Percentiles rank a stretch among this genome's conserved stretches.
Conservation (phyloP, 1,139 yeast genomes). For the Magnusiomyces fungicola region DNA sequence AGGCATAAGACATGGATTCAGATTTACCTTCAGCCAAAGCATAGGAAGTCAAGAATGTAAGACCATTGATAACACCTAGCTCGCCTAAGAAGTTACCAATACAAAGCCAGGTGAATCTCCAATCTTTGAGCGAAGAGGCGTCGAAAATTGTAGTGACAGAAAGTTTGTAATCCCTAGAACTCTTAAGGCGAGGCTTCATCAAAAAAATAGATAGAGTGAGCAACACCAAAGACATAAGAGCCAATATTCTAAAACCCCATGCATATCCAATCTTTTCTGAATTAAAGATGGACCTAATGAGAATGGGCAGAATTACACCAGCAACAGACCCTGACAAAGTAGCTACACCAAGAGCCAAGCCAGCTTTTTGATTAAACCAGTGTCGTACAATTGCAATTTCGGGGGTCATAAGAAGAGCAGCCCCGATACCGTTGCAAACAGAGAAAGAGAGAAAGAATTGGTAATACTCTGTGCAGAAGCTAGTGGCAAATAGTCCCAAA, state of each 20-base stretch:
- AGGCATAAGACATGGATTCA: constrained; percentile 44
- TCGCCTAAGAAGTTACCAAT: constrained; percentile 46
- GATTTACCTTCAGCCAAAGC: constrained; percentile 47
- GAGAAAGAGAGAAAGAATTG: constrained; percentile 57
- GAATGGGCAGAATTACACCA: constrained; percentile 54
- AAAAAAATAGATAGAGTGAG: constrained; percentile 35
- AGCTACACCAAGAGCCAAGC: constrained; percentile 53
- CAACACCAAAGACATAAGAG: constrained; percentile 42
- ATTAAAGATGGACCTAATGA: constrained; percentile 46
- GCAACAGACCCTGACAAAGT: constrained; percentile 67
- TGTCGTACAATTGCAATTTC: constrained; percentile 54
- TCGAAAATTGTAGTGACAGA: constrained; percentile 17
- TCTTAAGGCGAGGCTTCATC: constrained; percentile 24
- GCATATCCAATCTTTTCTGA: constrained; percentile 42
- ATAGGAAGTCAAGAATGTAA: constrained; percentile 51
- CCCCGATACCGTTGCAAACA: constrained; percentile 50
- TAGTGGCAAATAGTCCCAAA: constrained; percentile 50
- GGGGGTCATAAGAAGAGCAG: constrained; percentile 52
- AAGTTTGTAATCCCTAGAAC: constrained; percentile 1
- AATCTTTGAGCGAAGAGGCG: constrained; percentile 35
- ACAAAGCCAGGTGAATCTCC: constrained; percentile 36
- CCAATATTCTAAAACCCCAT: constrained; percentile 53
- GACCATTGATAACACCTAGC: constrained; percentile 44
- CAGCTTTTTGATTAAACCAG: constrained; percentile 53
- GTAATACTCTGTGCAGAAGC: constrained; percentile 45